A percentile compares a stretch with the other conserved stretches of the same genome.
Evolutionary conservation across 192 early-diverging fungal genomes (phyloP).

Genomic region (Fimicolochytrium jonesii): DNA sequence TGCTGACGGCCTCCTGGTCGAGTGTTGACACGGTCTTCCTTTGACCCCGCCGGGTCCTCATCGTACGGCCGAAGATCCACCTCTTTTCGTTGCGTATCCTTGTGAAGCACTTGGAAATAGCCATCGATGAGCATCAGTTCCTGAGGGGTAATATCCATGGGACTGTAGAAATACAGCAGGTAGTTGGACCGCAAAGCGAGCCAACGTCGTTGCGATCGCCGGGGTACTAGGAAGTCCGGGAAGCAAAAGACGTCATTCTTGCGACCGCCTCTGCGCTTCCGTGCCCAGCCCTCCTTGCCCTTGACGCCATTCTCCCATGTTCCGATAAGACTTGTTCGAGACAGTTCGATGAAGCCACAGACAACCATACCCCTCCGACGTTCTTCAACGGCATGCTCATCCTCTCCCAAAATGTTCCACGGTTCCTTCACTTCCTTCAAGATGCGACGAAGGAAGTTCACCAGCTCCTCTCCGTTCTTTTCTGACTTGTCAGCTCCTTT

Average conservation of each 20-base stretch:
- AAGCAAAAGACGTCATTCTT: slow-evolving; percentile 32
- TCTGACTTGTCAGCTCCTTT: background rate
- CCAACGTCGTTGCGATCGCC: slow-evolving; percentile 20
- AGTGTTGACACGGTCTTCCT: slow-evolving; percentile 18
- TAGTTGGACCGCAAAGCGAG: slow-evolving; percentile 27
- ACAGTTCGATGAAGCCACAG: slow-evolving; percentile 26
- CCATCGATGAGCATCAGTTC: slow-evolving; percentile 30
- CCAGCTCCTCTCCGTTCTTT: slow-evolving; percentile 1
- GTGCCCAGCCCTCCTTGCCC: slow-evolving; percentile 27
- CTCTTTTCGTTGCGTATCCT: slow-evolving; percentile 14
- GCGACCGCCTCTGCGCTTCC: slow-evolving; percentile 24
- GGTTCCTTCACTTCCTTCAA: slow-evolving; percentile 23
- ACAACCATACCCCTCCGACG: slow-evolving; percentile 20
- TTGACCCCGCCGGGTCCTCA: slow-evolving; percentile 16
- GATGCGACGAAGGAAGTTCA: slow-evolving; percentile 12
- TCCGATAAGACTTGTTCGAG: slow-evolving; percentile 24
- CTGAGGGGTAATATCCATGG: slow-evolving; percentile 21
- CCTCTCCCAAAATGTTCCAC: slow-evolving; percentile 19
- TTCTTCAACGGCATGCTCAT: slow-evolving; percentile 18
- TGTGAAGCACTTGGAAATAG: slow-evolving; percentile 28
- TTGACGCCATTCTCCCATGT: slow-evolving; percentile 22
- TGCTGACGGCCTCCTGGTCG: slow-evolving; percentile 25
- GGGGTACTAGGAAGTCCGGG: slow-evolving; percentile 27
- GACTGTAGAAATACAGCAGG: slow-evolving; percentile 26
- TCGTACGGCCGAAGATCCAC: slow-evolving; percentile 18